Percentiles rank a stretch among this genome's conserved stretches.
Conservation (phyloP, 345 rosid genomes). For the Sonneratia alba region DNA sequence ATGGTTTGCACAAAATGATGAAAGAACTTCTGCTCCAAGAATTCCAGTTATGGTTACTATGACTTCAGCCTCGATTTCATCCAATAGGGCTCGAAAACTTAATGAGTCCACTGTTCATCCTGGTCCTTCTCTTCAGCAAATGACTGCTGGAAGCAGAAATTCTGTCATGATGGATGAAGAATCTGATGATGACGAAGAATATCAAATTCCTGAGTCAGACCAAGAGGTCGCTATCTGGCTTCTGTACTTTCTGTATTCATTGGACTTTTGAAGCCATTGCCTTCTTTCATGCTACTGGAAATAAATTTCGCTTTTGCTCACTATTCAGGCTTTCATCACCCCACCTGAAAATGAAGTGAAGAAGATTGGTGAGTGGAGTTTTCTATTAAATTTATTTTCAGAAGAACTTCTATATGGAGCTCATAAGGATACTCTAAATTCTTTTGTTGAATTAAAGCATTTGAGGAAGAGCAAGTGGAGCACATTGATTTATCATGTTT, state of each 20-base stretch:
- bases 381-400: constrained; percentile 7
- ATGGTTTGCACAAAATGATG: constrained; percentile 96
- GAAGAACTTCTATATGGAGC: background rate
- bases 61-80: constrained; percentile 63
- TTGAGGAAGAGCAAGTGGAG: constrained; percentile 65
- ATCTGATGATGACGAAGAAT: constrained; percentile 94
- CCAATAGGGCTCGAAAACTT: constrained; percentile 38
- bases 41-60: constrained; percentile 97
- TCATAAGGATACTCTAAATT: constrained; percentile 3
- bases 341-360: constrained; percentile 42
- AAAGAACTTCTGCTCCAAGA: constrained; percentile 82
- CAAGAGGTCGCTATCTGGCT: constrained; percentile 47
- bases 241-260: background rate
- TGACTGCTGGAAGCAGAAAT: constrained; percentile 50
- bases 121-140: constrained; percentile 54
- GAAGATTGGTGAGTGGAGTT: constrained; percentile 46
- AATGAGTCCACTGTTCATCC: constrained; percentile 37
- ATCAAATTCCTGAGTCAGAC: constrained; percentile 76
- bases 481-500: constrained; percentile 78
- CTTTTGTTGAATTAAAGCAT: constrained; percentile 28
- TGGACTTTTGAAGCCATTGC: background rate
- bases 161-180: constrained; percentile 76
- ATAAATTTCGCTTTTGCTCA: background rate
- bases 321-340: constrained; percentile 38
- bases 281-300: constrained; percentile 1